phyloP scores from a whole-genome alignment of 495 filamentous ascomycete genomes.

The Trypethelium eluteriae region DNA sequence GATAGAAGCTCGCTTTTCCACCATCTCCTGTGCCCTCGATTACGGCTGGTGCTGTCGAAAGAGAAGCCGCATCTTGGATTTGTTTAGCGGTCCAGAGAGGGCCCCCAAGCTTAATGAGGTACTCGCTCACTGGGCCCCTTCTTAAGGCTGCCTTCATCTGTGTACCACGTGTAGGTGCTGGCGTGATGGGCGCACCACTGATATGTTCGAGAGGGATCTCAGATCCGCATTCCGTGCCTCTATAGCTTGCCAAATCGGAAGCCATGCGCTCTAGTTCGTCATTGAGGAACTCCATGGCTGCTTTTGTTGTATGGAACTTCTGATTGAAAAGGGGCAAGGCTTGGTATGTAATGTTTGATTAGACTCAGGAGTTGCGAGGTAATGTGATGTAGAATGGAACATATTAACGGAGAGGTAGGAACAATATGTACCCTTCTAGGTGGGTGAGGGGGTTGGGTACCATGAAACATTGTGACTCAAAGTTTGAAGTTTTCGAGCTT shows the following conservation, averaged over 20 bases:
- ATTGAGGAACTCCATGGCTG: neutral
- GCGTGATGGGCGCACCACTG: neutral
- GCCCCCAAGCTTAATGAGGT: constrained; percentile 31
- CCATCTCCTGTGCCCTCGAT: constrained; percentile 15
- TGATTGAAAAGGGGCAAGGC: no score
- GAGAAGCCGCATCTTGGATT: constrained; percentile 19
- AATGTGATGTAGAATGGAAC: neutral
- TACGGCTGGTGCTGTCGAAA: neutral
- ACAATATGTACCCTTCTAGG: no score
- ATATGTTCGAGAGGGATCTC: constrained; percentile 1
- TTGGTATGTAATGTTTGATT: no score
- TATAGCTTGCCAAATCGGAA: neutral
- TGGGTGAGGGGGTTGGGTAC: no score
- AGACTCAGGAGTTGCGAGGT: neutral
- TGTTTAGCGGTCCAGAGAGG: constrained; percentile 16
- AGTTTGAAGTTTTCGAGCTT: no score
- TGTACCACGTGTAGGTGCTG: neutral
- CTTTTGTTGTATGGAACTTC: neutral
- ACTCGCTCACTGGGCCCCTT: constrained; percentile 17
- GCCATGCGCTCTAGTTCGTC: constrained; percentile 5
- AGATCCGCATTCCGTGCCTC: constrained; percentile 1
- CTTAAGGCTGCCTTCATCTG: neutral
- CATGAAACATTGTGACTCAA: no score
- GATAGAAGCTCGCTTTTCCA: constrained; percentile 21
- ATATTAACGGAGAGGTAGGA: no score